A percentile compares a stretch with the other conserved stretches of the same genome.
Evolutionary conservation across 305 asterid species (phyloP).

Genomic region (Ilex paraguariensis): DNA sequence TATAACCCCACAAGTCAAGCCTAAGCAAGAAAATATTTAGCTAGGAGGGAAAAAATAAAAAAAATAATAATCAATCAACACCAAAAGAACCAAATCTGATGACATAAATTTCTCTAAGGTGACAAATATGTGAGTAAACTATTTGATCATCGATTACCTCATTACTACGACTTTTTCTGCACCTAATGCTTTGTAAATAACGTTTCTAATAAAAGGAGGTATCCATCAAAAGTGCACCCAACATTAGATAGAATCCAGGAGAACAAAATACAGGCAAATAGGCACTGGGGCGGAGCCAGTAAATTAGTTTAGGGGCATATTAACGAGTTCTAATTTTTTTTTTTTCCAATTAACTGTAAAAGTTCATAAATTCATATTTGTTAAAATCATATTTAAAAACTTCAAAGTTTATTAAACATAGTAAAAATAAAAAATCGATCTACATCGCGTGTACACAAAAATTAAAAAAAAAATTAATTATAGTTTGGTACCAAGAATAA

Average conservation of each 20-base stretch:
- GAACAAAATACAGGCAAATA: background rate
- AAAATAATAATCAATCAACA: background rate
- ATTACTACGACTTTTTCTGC: background rate
- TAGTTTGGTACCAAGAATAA: no score
- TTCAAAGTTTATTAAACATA: no score
- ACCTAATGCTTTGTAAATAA: background rate
- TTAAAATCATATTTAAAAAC: no score
- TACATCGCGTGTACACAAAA: no score
- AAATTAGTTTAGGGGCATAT: no score
- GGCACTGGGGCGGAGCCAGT: no score
- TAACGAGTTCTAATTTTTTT: no score
- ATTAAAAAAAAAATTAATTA: no score
- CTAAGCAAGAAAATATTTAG: conserved; percentile 3
- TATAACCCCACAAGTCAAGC: conserved; percentile 5
- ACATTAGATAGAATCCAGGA: background rate
- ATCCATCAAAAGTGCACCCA: background rate
- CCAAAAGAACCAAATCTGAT: background rate
- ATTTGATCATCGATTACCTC: background rate
- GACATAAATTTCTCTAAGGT: background rate
- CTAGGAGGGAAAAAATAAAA: background rate
- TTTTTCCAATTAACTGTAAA: no score
- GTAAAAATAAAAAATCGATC: no score
- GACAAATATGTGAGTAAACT: background rate
- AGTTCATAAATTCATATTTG: no score
- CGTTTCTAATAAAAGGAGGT: background rate